Evolutionary conservation across 2,329 filamentous ascomycete species (phyloP).

Genomic region (Tolypocladium paradoxum): DNA sequence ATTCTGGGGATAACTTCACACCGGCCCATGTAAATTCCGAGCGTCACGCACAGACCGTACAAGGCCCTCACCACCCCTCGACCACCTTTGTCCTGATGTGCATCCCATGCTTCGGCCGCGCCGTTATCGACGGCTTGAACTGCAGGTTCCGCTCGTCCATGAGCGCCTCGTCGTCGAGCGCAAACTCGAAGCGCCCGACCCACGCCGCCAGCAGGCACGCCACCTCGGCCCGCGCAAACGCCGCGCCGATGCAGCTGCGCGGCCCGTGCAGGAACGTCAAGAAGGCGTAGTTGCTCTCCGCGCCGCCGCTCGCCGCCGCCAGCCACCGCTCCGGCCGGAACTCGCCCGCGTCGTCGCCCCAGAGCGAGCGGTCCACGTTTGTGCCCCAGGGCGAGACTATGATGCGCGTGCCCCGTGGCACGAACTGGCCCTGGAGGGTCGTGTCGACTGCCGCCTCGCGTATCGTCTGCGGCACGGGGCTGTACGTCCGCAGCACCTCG

Average conservation of each 20-base stretch:
- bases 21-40: background rate
- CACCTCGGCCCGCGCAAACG: slow-evolving; percentile 76
- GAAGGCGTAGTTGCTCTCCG: slow-evolving; percentile 64
- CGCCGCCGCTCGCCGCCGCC: slow-evolving; percentile 55
- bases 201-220: slow-evolving; percentile 69
- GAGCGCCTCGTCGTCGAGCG: slow-evolving; percentile 44
- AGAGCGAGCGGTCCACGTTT: slow-evolving; percentile 58
- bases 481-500: slow-evolving; percentile 64
- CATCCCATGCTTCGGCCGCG: slow-evolving; percentile 62
- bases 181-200: slow-evolving; percentile 64
- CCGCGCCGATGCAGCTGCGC: slow-evolving; percentile 71
- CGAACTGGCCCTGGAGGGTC: slow-evolving; percentile 48
- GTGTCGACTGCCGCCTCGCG: slow-evolving; percentile 57
- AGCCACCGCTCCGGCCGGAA: slow-evolving; percentile 79
- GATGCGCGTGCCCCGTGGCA: slow-evolving; percentile 62
- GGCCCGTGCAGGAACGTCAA: slow-evolving; percentile 82
- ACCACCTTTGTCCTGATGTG: slow-evolving; percentile 55
- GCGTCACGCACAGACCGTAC: background rate
- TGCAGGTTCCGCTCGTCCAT: slow-evolving; percentile 55
- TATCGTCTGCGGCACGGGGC: slow-evolving; percentile 61
- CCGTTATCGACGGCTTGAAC: slow-evolving; percentile 61
- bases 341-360: slow-evolving; percentile 62
- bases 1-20: background rate
- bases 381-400: slow-evolving; percentile 55
- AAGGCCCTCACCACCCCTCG: slow-evolving; percentile 42